phyloP scores from a whole-genome alignment of 2,329 filamentous ascomycete genomes.

The Calonectria leucothoes region DNA sequence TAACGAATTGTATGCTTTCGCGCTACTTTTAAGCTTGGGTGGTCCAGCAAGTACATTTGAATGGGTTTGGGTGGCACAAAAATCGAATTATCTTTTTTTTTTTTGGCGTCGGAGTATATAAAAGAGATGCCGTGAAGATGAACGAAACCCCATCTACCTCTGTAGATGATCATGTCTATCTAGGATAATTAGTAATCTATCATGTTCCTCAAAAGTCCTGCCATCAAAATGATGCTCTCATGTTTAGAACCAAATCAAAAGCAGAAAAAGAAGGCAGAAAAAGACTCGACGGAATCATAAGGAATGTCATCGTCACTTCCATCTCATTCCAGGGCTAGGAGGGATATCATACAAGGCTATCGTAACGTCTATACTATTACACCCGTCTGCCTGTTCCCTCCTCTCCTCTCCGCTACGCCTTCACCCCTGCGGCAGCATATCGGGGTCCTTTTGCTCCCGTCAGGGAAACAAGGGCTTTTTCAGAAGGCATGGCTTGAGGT shows the following conservation, averaged over 20 bases:
- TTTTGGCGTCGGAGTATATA: not conserved
- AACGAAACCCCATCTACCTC: not conserved
- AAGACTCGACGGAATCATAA: not conserved
- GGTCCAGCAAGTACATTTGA: not conserved
- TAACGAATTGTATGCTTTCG: not conserved
- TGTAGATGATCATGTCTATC: not conserved
- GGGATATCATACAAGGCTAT: constrained; percentile 32
- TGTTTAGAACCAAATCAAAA: not conserved
- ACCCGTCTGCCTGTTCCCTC: constrained; percentile 16
- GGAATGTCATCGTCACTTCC: not conserved
- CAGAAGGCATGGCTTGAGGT: not conserved
- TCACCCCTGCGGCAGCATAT: not conserved
- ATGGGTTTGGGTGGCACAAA: not conserved
- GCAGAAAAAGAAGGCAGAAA: not conserved
- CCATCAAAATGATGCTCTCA: not conserved
- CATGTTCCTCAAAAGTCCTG: not conserved
- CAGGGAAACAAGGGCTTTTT: not conserved
- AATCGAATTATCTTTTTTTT: not conserved
- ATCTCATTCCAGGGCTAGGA: constrained; percentile 13
- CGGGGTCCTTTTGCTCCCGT: not conserved
- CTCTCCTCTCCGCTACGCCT: constrained; percentile 7
- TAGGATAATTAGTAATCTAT: constrained; percentile 5
- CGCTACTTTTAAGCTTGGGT: not conserved
- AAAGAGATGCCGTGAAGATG: constrained; percentile 6
- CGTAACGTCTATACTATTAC: constrained; percentile 39